Base-by-base conservation (phyloP, 1,284 basidiomycete genomes). In the Phellinidium pouzarii region DNA sequence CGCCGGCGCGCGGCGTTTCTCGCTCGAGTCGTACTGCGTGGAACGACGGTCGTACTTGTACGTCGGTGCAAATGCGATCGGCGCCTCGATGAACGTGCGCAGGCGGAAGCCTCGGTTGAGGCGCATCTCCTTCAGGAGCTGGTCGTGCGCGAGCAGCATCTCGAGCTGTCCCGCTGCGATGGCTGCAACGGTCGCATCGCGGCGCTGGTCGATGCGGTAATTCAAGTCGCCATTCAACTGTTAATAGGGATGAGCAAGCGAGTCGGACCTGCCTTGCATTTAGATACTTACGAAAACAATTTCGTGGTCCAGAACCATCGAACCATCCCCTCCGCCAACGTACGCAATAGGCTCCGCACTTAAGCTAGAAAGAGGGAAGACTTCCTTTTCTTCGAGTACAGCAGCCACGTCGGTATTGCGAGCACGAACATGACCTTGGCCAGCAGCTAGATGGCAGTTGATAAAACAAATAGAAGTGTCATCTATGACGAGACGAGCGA, bases 371-470 rank as follows among this genome's bases (percentile, higher is more conserved):
- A 71, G 66, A 0, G 86, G 78, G 55, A 94, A 86, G 2, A 92
- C 73, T 2, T 77, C 69, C 56, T 84, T 84, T 61, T 90, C 85
- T 61, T 96, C 94, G 54, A 96, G 68, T 54, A 95, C 88, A 1
- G 84, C 87, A 0, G 84, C 84, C 3, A 94, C 72, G 66, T 98
- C 94, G 0, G 84, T 82, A 62, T 96, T 97, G 4, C 95, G 77
- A 58, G 87, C 78, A 7, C 87, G 78, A 25, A 90, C 79, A 44
- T 90, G 84, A 57, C 80, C 78, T 64, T 96, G 94, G 1, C 95
- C 94, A 2, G 95, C 94, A 3, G 94, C 95, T 48, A 99, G 76
- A 73, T 99, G 95, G 60, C 91, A 92, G 68, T 99, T 99, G 71
- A 97, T 82, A 63, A 97, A 88, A 65, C 93, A 97, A 23, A 98